These are phyloP conservation scores for Neurospora cerealis DNA, from an alignment of 495 filamentous ascomycete species.

Conservation along the genomic window DNA sequence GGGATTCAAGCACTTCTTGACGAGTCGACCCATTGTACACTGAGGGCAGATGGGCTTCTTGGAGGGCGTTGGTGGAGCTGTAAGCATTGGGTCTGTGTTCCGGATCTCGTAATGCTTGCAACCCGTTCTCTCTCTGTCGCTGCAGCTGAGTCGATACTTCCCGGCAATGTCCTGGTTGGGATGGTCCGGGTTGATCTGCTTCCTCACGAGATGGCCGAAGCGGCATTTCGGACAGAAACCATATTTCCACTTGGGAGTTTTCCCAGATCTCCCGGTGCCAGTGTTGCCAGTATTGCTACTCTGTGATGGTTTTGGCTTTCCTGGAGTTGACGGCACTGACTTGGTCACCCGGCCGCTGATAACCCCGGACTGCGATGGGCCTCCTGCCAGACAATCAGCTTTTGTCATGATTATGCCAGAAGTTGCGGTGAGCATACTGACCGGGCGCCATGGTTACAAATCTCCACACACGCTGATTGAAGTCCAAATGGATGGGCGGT, in stretches of 20 bases:
- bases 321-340: neutral
- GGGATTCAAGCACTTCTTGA: neutral
- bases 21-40: neutral
- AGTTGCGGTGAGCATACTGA: neutral
- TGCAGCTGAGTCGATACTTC: slow-evolving; percentile 8
- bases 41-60: neutral
- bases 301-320: neutral
- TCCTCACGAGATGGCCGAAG: slow-evolving; percentile 6
- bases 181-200: slow-evolving; percentile 1
- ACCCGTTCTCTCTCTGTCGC: slow-evolving; percentile 1
- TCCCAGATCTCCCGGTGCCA: neutral
- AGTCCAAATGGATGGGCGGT: neutral
- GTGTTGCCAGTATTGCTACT: neutral
- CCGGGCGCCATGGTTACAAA: neutral
- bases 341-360: neutral
- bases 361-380: neutral
- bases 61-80: neutral
- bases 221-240: slow-evolving; percentile 11
- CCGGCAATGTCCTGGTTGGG: neutral
- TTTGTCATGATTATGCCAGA: neutral
- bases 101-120: slow-evolving; percentile 4
- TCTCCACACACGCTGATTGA: neutral
- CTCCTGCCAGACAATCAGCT: neutral
- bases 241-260: slow-evolving; percentile 6
- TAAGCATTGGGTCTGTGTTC: slow-evolving; percentile 1